Percentiles rank a stretch among this genome's conserved stretches.
Evolutionary conservation across 495 filamentous ascomycete species (phyloP).

Genomic region (Cryomyces minteri): DNA sequence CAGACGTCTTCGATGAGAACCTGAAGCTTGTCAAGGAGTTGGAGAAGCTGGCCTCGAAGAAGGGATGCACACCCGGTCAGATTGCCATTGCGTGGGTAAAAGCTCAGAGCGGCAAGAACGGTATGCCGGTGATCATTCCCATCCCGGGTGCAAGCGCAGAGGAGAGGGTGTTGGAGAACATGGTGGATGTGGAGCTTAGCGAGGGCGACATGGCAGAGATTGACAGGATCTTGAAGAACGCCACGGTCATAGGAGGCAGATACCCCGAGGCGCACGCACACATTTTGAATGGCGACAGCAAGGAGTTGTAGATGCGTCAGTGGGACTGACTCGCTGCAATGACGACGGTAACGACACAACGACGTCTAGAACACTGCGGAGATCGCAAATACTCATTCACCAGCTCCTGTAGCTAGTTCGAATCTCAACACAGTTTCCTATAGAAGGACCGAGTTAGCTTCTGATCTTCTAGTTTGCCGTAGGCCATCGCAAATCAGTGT

Average conservation of each 20-base stretch:
- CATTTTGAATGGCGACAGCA: slow-evolving; percentile 1
- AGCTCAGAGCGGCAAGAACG: slow-evolving; percentile 33
- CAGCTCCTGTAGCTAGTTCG: too few relatives aligned
- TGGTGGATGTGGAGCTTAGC: slow-evolving; percentile 14
- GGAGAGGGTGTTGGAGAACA: slow-evolving; percentile 22
- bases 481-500: too few relatives aligned
- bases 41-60: slow-evolving; percentile 44
- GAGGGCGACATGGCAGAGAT: slow-evolving; percentile 21
- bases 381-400: too few relatives aligned
- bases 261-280: slow-evolving; percentile 8
- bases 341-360: too few relatives aligned
- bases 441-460: too few relatives aligned
- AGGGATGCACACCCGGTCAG: slow-evolving; percentile 56
- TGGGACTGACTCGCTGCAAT: too few relatives aligned
- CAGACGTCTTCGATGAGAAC: slow-evolving; percentile 55
- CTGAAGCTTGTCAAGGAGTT: slow-evolving; percentile 49
- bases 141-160: slow-evolving; percentile 52
- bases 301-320: not conserved
- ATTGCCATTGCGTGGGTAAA: slow-evolving; percentile 60
- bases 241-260: slow-evolving; percentile 13
- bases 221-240: slow-evolving; percentile 16
- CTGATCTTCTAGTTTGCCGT: too few relatives aligned
- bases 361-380: too few relatives aligned
- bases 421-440: too few relatives aligned
- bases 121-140: slow-evolving; percentile 55